Base-by-base conservation (phyloP, 768 basidiomycete species). In the Wakefieldia striispora region DNA sequence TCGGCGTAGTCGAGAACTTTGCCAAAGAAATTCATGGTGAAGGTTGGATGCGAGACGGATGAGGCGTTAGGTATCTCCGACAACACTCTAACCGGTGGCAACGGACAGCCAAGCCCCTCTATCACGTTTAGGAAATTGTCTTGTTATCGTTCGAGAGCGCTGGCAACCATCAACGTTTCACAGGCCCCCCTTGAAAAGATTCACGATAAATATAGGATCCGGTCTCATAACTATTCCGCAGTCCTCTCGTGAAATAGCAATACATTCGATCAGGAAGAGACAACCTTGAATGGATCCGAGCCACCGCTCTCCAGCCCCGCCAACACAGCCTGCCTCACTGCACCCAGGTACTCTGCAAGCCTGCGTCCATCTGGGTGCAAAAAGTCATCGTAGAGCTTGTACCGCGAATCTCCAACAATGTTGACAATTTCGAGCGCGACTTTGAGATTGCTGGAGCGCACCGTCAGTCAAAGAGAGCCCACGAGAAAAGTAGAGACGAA, bases 361-460 rank as follows among this genome's bases (percentile, higher is more conserved):
- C 79, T 71, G 35, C 80, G 74, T 8, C 83, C 83, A 24, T 80
- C 77, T 40, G 78, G 74, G 6, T 58, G 66, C 21, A 86, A 73
- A 67, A 95, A 97, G 65, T 92, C 92, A 55, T 89, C 82, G 60
- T 94, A 93, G 13, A 97, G 69, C 57, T 82, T 82, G 69, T 90
- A 88, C 38, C 89, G 79, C 51, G 91, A 91, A 65, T 94, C 91
- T 0, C 92, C 93, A 6, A 97, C 85, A 27, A 89, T 73, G 56
- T 89, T 92, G n/a, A 82, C 83, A 5, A 97, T 75, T 39, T 86
- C 74, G 51, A 97, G 68, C 0, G 86, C 83, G 9, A 79, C 78
- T 56, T 87, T 83, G 24, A 95, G 72, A 66, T 91, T 88, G 46
- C 93, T 95, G 53, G 21, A 39, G 4, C 2, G 13, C 17, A 10